phyloP scores from a whole-genome alignment of 2,329 filamentous ascomycete species.

The Clonostachys rhizophaga region DNA sequence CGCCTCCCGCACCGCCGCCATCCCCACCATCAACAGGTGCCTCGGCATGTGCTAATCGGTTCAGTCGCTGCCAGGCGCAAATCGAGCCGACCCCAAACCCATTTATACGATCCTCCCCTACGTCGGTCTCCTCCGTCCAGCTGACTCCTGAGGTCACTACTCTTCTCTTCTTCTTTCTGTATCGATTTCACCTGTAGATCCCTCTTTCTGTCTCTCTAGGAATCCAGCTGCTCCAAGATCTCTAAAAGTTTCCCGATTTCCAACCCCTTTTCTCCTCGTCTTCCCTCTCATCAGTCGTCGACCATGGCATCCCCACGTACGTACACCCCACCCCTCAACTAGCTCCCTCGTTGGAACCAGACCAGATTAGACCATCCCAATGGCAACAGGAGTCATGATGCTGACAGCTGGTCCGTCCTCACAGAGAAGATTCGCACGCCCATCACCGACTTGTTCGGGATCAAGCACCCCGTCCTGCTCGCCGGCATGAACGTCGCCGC shows the following conservation, averaged over 20 bases:
- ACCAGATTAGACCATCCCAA: background rate
- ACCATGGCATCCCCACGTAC: constrained; percentile 9
- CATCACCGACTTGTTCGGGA: constrained; percentile 93
- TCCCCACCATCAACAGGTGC: constrained; percentile 5
- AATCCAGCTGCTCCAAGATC: background rate
- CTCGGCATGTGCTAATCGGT: background rate
- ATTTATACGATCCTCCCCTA: background rate
- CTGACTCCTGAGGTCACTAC: constrained; percentile 1
- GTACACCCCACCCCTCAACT: constrained; percentile 2
- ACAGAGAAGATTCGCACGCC: constrained; percentile 70
- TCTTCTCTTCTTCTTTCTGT: constrained; percentile 2
- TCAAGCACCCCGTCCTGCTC: constrained; percentile 92
- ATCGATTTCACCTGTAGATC: constrained; percentile 1
- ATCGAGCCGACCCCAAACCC: constrained; percentile 3
- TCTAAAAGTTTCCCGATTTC: no score
- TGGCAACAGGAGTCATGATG: background rate
- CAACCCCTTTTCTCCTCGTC: background rate
- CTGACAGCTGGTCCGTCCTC: background rate
- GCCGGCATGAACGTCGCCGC: constrained; percentile 99
- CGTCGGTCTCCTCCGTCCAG: constrained; percentile 5
- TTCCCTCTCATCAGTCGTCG: background rate
- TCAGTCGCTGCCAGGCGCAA: background rate
- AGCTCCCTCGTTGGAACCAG: background rate
- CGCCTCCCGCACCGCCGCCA: no score
- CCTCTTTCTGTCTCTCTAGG: background rate